Conservation (phyloP, 2,329 filamentous ascomycete genomes). For the Celoporthe dispersa region DNA sequence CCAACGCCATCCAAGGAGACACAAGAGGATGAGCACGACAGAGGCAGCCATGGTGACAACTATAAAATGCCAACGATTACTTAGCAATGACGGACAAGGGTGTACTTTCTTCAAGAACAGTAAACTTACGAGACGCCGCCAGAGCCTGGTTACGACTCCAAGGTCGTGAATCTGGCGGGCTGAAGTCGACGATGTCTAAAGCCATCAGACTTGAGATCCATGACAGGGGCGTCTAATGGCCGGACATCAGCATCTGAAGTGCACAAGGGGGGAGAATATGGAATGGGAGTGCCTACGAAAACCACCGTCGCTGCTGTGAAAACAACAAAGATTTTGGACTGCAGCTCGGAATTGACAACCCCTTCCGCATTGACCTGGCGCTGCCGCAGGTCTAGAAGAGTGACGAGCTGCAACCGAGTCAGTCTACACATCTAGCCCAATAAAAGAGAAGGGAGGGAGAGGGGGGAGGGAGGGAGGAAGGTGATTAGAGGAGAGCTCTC, state of each 20-base stretch:
- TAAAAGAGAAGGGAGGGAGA: too few relatives aligned
- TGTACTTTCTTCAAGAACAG: background rate
- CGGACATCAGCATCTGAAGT: background rate
- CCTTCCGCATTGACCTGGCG: slow-evolving; percentile 15
- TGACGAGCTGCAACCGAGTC: background rate
- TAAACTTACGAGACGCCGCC: slow-evolving; percentile 1
- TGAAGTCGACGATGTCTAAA: slow-evolving; percentile 3
- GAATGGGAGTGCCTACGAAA: background rate
- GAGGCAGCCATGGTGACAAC: background rate
- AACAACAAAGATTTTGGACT: slow-evolving; percentile 10
- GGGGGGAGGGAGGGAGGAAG: too few relatives aligned
- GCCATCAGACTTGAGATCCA: slow-evolving; percentile 16
- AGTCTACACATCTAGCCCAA: background rate
- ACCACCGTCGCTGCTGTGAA: slow-evolving; percentile 16
- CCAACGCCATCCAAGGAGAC: slow-evolving; percentile 6
- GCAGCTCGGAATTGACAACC: slow-evolving; percentile 9
- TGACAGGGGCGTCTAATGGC: slow-evolving; percentile 1
- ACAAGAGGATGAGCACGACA: background rate
- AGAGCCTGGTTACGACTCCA: background rate
- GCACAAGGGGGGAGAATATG: background rate
- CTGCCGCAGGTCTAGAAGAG: slow-evolving; percentile 4
- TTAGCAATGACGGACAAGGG: background rate
- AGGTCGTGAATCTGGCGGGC: background rate
- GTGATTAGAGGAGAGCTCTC: background rate
- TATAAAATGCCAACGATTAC: background rate